phyloP scores from a whole-genome alignment of 352 stramenopile genomes.

The Globisporangium parvum region DNA sequence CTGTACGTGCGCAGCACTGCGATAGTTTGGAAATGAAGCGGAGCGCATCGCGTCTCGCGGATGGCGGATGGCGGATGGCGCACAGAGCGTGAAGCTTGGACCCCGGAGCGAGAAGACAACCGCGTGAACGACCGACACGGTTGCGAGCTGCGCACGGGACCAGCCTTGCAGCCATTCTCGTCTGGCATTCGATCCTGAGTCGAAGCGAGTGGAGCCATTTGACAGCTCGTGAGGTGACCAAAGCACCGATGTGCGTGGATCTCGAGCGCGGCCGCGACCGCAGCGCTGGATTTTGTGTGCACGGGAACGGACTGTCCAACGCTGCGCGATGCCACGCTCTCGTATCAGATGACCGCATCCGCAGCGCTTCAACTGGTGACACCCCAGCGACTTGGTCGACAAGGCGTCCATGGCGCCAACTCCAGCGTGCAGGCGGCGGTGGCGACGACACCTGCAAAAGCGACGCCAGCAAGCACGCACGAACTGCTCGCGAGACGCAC shows the following conservation, averaged over 20 bases:
- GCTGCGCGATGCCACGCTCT: slow-evolving; percentile 26
- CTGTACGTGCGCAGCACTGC: too few relatives aligned
- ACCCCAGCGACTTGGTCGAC: background rate
- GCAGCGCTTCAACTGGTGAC: slow-evolving; percentile 11
- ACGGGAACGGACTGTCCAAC: slow-evolving; percentile 33
- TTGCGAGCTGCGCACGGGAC: background rate
- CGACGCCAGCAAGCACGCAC: too few relatives aligned
- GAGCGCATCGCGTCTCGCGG: background rate
- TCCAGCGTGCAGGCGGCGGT: too few relatives aligned
- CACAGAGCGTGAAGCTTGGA: too few relatives aligned
- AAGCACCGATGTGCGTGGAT: background rate
- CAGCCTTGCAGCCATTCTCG: background rate
- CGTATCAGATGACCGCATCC: background rate
- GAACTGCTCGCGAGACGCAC: too few relatives aligned
- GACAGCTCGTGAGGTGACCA: background rate
- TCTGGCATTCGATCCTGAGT: background rate
- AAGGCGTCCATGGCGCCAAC: too few relatives aligned
- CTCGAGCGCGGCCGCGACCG: too few relatives aligned
- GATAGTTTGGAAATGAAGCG: slow-evolving; percentile 4
- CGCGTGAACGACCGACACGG: too few relatives aligned
- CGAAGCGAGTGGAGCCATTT: background rate
- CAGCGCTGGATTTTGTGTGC: slow-evolving; percentile 16
- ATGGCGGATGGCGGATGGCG: too few relatives aligned
- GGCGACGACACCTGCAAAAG: too few relatives aligned
- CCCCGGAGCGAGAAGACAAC: too few relatives aligned